Percentiles rank a stretch among this genome's conserved stretches.
These are phyloP conservation scores for Dryas alaskensis DNA, from an alignment of 306 rosid species.

Conservation along the genomic window DNA sequence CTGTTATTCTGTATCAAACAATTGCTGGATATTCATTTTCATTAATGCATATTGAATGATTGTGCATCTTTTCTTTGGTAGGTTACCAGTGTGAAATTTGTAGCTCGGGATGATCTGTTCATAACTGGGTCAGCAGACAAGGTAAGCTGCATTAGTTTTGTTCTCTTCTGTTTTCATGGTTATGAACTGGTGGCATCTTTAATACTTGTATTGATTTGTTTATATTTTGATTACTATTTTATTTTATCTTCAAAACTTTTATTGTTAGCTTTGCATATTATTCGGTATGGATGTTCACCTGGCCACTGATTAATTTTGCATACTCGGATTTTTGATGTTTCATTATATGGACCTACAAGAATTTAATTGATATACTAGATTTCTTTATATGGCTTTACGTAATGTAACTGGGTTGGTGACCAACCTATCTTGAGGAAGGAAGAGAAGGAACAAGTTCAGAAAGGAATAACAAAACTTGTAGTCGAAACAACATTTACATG, in stretches of 20 bases:
- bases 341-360: not conserved
- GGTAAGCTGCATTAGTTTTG: slow-evolving; percentile 38
- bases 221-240: not conserved
- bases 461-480: not conserved
- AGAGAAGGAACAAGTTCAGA: not conserved
- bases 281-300: not conserved
- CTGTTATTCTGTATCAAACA: slow-evolving; percentile 5
- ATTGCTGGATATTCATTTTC: not conserved
- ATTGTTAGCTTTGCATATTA: not conserved
- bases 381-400: not conserved
- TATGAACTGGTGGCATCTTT: not conserved
- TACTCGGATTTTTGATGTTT: not conserved
- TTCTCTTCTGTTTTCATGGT: not conserved
- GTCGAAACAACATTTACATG: not conserved
- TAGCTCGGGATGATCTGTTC: slow-evolving; percentile 62
- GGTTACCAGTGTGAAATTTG: slow-evolving; percentile 92
- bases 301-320: not conserved
- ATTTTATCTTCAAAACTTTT: not conserved
- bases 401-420: not conserved
- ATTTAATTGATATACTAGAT: not conserved
- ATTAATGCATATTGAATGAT: slow-evolving; percentile 27
- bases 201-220: not conserved
- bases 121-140: slow-evolving; percentile 87
- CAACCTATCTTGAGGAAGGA: not conserved
- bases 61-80: slow-evolving; percentile 28